Percentiles rank a stretch among this genome's conserved stretches.
Conservation (phyloP, 2,329 filamentous ascomycete species). For the Colletotrichum lindemuthianum region DNA sequence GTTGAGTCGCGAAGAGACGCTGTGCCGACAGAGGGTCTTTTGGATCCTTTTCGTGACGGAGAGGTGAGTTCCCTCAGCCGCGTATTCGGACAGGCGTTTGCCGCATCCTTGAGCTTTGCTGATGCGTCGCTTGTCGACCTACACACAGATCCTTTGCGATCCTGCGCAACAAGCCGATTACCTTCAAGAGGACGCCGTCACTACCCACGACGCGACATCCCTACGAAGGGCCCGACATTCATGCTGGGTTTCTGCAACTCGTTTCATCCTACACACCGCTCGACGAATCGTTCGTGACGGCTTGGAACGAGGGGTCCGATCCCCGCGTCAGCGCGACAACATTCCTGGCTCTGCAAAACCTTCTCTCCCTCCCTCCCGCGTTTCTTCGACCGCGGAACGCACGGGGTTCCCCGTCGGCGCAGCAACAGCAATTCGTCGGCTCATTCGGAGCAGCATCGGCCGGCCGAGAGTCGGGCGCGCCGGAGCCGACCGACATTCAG, state of each 20-base stretch:
- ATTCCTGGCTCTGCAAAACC: constrained; percentile 48
- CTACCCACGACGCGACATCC: constrained; percentile 62
- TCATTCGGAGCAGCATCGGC: constrained; percentile 24
- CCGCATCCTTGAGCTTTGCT: constrained; percentile 1
- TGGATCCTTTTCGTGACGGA: constrained; percentile 73
- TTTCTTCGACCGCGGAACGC: constrained; percentile 42
- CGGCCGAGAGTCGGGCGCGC: constrained; percentile 38
- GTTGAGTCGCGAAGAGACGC: constrained; percentile 58
- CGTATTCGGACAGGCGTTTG: neutral
- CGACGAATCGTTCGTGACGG: constrained; percentile 69
- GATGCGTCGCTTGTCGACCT: constrained; percentile 2
- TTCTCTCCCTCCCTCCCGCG: constrained; percentile 45
- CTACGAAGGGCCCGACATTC: constrained; percentile 62
- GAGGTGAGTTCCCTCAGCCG: constrained; percentile 50
- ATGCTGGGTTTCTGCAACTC: constrained; percentile 68
- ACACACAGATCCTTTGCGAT: constrained; percentile 69
- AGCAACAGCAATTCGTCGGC: constrained; percentile 25
- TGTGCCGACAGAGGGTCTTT: constrained; percentile 66
- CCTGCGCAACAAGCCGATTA: constrained; percentile 70
- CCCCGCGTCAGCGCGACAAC: constrained; percentile 46
- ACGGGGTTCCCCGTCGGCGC: constrained; percentile 42
- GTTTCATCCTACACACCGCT: constrained; percentile 71
- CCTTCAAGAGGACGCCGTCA: constrained; percentile 67
- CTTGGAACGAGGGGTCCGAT: constrained; percentile 69
- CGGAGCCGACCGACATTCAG: constrained; percentile 68